Conservation (phyloP, 1,284 basidiomycete species). For the Boletus sp. region DNA sequence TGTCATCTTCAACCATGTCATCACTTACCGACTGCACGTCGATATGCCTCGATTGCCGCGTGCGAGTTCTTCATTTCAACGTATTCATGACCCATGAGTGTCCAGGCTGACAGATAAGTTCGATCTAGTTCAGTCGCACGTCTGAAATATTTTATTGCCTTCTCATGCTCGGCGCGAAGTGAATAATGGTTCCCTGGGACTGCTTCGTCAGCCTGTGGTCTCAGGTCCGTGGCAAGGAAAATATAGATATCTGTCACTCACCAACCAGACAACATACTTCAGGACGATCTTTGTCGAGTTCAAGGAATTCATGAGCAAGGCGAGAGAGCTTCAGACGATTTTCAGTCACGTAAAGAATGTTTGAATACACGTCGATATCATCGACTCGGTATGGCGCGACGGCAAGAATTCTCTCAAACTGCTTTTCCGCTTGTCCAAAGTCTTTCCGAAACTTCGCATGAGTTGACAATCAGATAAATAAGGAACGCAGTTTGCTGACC, state of each 20-base stretch:
- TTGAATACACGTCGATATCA: conserved; percentile 94
- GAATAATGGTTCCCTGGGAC: conserved; percentile 92
- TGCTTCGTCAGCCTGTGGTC: background rate
- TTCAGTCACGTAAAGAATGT: conserved; percentile 94
- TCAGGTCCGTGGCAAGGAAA: background rate
- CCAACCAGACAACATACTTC: conserved; percentile 95
- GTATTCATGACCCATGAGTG: conserved; percentile 98
- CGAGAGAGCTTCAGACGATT: conserved; percentile 85
- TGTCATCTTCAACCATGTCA: background rate
- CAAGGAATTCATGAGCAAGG: conserved; percentile 88
- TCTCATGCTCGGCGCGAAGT: conserved; percentile 87
- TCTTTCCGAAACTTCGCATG: conserved; percentile 46
- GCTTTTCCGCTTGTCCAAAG: conserved; percentile 76
- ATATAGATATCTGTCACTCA: conserved; percentile 46
- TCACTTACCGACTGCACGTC: conserved; percentile 84
- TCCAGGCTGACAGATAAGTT: conserved; percentile 96
- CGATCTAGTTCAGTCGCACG: conserved; percentile 92
- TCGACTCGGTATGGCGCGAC: conserved; percentile 90
- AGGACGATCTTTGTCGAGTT: conserved; percentile 84
- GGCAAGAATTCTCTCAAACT: conserved; percentile 79
- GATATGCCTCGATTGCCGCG: conserved; percentile 96
- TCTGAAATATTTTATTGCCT: conserved; percentile 93
- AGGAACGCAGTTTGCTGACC: conserved; percentile 45
- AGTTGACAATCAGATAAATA: conserved; percentile 1
- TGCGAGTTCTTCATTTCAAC: conserved; percentile 99